Percentiles rank a stretch among this genome's conserved stretches.
These are phyloP conservation scores for Scedosporium dehoogii DNA, from an alignment of 2,329 filamentous ascomycete species.

Conservation along the genomic window DNA sequence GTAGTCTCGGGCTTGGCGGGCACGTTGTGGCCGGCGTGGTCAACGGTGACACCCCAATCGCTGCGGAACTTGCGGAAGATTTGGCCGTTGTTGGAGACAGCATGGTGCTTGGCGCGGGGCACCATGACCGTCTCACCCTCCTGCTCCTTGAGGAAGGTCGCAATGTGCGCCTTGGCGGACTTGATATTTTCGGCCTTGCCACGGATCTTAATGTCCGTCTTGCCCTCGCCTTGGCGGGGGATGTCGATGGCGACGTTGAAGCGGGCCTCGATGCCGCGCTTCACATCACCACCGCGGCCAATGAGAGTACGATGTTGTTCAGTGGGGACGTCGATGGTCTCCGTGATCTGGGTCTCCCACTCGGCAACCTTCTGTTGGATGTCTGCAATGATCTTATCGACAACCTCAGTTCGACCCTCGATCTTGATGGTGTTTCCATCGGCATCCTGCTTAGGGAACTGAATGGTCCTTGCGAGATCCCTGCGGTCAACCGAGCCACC, in stretches of 20 bases:
- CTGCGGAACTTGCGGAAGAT: conserved; percentile 87
- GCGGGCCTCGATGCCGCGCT: conserved; percentile 74
- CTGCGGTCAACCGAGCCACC: conserved; percentile 83
- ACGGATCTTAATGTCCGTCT: conserved; percentile 76
- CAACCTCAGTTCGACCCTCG: conserved; percentile 73
- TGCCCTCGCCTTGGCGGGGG: conserved; percentile 75
- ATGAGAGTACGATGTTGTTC: conserved; percentile 89
- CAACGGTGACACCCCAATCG: conserved; percentile 80
- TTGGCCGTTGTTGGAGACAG: conserved; percentile 76
- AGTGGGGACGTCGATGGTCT: conserved; percentile 70
- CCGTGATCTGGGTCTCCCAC: conserved; percentile 72
- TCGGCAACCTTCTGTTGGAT: conserved; percentile 77
- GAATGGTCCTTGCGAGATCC: conserved; percentile 78
- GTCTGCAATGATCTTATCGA: conserved; percentile 77
- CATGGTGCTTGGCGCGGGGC: conserved; percentile 73
- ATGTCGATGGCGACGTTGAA: conserved; percentile 85
- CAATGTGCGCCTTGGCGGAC: conserved; percentile 79
- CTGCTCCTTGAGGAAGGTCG: conserved; percentile 69
- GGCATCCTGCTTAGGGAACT: conserved; percentile 84
- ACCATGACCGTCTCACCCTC: conserved; percentile 82
- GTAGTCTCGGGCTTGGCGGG: conserved; percentile 57
- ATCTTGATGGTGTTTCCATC: conserved; percentile 77
- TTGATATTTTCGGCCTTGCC: conserved; percentile 71
- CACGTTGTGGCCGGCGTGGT: conserved; percentile 72
- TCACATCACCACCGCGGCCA: conserved; percentile 79